Evolutionary conservation across 164 flowering plant genomes (phyloP), one percentile per base, ranked within the genome.

Genomic region (Chimonanthus praecox): DNA sequence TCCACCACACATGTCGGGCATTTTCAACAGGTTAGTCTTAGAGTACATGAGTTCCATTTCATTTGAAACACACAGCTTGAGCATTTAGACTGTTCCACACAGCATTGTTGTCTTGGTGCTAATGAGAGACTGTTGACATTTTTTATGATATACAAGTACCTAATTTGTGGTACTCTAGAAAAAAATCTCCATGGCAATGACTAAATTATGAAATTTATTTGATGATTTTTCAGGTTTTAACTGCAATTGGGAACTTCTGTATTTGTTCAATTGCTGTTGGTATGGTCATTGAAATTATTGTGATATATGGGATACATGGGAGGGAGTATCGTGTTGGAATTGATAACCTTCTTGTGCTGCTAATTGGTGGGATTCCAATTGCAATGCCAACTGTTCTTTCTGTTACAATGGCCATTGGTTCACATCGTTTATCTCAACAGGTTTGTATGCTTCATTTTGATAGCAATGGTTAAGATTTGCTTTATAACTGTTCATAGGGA

Each of bases 301-400:
- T 84, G 3, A 86, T 89, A 70, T 89, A 80, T 62, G 86, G 81
- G 47, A 16, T 82, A 71, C 89, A 91, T 33, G 4, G 48, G 10
- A 77, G 92, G 70, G 47, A 21, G 7, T 88, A 87, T 71, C 87
- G 89, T 69, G 72, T 44, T 64, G 94, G 90, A 49, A 85, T 91
- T 15, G 92, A 91, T 73, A 88, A 83, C 74, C 90, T 91, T 33
- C 88, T 91, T 49, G 92, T 90, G 63, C 78, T 89, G 18, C 88
- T 89, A 21, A 89, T 90, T 82, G 95, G 95, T 76, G 93, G 95
- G 33, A 91, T 91, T 74, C 93, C 91, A n/a, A 91, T 91, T 73
- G 93, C 95, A 45, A 90, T 91, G 96, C 94, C 94, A 8, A 90
- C 95, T 46, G 91, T 90, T 76, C 88, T 90, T 69, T 90, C 90